A percentile compares a stretch with the other conserved stretches of the same genome.
phyloP scores from a whole-genome alignment of 345 rosid species.

The Orychophragmus violaceus region DNA sequence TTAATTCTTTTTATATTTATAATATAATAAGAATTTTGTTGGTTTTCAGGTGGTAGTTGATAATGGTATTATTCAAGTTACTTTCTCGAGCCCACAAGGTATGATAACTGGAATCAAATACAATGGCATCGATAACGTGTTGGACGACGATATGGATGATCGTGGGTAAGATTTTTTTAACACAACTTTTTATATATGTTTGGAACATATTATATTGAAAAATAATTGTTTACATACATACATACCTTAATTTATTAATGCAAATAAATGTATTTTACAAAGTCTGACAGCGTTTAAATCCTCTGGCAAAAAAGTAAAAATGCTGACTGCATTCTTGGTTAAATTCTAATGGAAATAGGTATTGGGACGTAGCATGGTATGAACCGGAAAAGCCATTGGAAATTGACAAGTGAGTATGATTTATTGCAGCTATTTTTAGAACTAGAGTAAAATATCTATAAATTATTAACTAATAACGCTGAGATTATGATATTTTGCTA shows the following conservation, averaged over 20 bases:
- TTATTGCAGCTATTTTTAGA: background rate
- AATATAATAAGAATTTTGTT: background rate
- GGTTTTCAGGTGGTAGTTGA: conserved; percentile 56
- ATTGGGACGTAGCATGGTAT: conserved; percentile 87
- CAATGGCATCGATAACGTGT: conserved; percentile 56
- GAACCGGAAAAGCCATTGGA: conserved; percentile 35
- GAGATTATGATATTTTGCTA: too few relatives aligned
- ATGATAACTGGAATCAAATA: conserved; percentile 52
- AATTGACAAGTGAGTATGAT: conserved; percentile 38
- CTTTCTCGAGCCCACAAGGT: conserved; percentile 62
- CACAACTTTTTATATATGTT: background rate
- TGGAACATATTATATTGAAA: background rate
- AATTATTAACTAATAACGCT: too few relatives aligned
- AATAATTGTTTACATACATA: background rate
- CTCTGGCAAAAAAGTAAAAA: too few relatives aligned
- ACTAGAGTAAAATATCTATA: too few relatives aligned
- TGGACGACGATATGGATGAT: conserved; percentile 40
- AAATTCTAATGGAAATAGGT: conserved; percentile 34
- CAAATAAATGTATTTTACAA: background rate
- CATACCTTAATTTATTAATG: background rate
- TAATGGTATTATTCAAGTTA: conserved; percentile 66
- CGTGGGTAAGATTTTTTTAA: conserved; percentile 48
- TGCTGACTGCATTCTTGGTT: background rate
- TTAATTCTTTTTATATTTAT: background rate
- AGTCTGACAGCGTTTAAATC: background rate